A percentile compares a stretch with the other conserved stretches of the same genome.
Evolutionary conservation across 2,329 filamentous ascomycete genomes (phyloP).

Genomic region (Metarhizium robertsii): DNA sequence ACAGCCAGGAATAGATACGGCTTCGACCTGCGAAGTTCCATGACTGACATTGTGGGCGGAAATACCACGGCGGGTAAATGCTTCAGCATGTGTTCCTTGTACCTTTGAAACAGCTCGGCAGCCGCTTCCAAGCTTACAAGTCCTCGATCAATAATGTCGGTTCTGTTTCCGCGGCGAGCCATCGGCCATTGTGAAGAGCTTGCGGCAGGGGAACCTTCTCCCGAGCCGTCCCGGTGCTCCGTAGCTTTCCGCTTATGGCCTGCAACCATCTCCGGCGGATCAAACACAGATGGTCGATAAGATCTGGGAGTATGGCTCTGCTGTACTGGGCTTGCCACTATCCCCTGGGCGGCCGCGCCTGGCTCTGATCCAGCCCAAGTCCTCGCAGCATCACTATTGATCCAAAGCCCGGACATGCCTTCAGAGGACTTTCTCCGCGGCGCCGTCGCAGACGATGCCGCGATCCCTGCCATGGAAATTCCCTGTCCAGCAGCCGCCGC

Average conservation of each 20-base stretch:
- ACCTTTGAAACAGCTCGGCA: conserved; percentile 45
- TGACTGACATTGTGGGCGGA: conserved; percentile 39
- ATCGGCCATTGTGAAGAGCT: background rate
- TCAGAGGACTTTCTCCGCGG: background rate
- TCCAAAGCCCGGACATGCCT: background rate
- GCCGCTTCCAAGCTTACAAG: conserved; percentile 48
- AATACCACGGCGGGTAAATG: conserved; percentile 58
- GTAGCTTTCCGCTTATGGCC: conserved; percentile 23
- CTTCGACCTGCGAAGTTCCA: conserved; percentile 46
- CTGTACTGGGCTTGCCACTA: background rate
- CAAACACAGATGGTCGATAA: conserved; percentile 1
- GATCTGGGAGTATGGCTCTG: background rate
- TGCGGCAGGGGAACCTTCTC: conserved; percentile 1
- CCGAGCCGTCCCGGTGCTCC: conserved; percentile 11
- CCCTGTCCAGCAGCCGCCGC: background rate
- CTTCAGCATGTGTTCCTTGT: conserved; percentile 48
- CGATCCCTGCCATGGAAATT: background rate
- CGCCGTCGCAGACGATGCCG: background rate
- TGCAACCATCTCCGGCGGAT: conserved; percentile 7
- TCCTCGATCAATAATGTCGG: conserved; percentile 50
- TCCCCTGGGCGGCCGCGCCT: background rate
- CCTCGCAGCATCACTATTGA: background rate
- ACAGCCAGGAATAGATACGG: conserved; percentile 64
- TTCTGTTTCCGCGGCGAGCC: background rate
- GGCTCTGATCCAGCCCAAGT: background rate